Base-by-base conservation (phyloP, 139 green algal genomes). In the Chlamydomonas sp. region DNA sequence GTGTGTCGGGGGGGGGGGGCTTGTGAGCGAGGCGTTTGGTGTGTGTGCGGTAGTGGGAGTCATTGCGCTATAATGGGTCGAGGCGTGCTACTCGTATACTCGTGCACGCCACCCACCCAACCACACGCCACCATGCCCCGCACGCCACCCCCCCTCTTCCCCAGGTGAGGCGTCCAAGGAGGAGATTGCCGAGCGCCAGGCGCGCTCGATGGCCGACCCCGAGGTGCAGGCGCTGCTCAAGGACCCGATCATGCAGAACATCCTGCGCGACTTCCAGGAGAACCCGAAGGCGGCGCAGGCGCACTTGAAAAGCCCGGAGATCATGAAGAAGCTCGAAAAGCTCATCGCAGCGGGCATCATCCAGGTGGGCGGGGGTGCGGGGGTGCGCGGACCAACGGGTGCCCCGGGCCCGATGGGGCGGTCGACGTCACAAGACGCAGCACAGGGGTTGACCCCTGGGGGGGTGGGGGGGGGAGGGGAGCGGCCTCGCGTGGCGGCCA, bases 291-390 rank as follows among this genome's bases (percentile, higher is more conserved):
- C 86, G 3, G 88, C 95, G 10, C 82, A 89, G 71, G 69, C 90
- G 48, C 95, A 99, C 79, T 58, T 95, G 70, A 72, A 79, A 16
- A 86, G 95, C 63, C 89, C 93, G 0, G 83, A 92, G 35, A 91
- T 99, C 60, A 86, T 89, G 67, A 62, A 50, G 43, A 99, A 98
- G 85, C 77, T 99, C 26, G 85, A 95, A 72, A 98, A 97, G 87
- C 88, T 99, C 30, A 82, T 97, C 13, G 79, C 80, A 10, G 92
- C 95, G 5, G 95, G 94, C 68, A 96, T 98, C 70, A 87, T 98
- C 34, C 90, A 87, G 71, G 49, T 89, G 64, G 71, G 75, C 22
- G 47, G 16, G 22, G 47, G 47, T 57, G 22, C 16, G 22, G 22
- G 16, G 16, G 47, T 57, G 22, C 47, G 22, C 47, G 22, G 47